These are phyloP conservation scores for Graphilbum ipis-grandicollis DNA, from an alignment of 2,329 filamentous ascomycete genomes.

Conservation along the genomic window DNA sequence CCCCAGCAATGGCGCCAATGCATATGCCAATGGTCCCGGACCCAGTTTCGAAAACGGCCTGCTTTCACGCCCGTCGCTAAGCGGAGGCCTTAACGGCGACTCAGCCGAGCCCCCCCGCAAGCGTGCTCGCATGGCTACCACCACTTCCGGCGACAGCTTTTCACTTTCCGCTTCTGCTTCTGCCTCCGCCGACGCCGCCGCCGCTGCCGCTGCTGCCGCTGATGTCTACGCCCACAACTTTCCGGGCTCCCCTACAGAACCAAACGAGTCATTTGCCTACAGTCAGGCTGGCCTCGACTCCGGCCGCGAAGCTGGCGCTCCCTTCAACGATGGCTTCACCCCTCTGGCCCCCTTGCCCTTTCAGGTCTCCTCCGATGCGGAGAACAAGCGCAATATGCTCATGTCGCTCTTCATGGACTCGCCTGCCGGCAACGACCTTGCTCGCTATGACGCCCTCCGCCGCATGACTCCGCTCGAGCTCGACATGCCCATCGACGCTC, in stretches of 20 bases:
- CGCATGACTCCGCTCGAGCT: slow-evolving; percentile 64
- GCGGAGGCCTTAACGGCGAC: slow-evolving; percentile 34
- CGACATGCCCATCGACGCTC: slow-evolving; percentile 81
- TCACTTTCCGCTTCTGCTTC: slow-evolving; percentile 19
- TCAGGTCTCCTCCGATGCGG: slow-evolving; percentile 44
- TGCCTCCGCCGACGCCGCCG: background rate
- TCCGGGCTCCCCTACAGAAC: slow-evolving; percentile 61
- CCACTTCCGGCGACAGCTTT: slow-evolving; percentile 35
- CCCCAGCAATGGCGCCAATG: slow-evolving; percentile 6
- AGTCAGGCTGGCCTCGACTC: slow-evolving; percentile 29
- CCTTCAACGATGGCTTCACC: slow-evolving; percentile 35
- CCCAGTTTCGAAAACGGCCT: no score
- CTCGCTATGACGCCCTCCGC: slow-evolving; percentile 59
- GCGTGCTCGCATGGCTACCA: slow-evolving; percentile 43
- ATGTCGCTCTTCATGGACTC: slow-evolving; percentile 72
- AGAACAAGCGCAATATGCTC: slow-evolving; percentile 65
- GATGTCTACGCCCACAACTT: slow-evolving; percentile 30
- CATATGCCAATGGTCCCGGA: no score
- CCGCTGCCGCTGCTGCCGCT: slow-evolving; percentile 10
- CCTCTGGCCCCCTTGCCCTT: slow-evolving; percentile 49
- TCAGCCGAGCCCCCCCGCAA: slow-evolving; percentile 66
- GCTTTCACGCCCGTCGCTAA: no score
- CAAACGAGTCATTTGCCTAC: slow-evolving; percentile 64
- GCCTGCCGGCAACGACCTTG: slow-evolving; percentile 41
- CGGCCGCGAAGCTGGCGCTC: no score